Evolutionary conservation across 2,329 filamentous ascomycete genomes (phyloP), one percentile per base, ranked within the genome.

Genomic region (Sclerotinia trifoliorum): DNA sequence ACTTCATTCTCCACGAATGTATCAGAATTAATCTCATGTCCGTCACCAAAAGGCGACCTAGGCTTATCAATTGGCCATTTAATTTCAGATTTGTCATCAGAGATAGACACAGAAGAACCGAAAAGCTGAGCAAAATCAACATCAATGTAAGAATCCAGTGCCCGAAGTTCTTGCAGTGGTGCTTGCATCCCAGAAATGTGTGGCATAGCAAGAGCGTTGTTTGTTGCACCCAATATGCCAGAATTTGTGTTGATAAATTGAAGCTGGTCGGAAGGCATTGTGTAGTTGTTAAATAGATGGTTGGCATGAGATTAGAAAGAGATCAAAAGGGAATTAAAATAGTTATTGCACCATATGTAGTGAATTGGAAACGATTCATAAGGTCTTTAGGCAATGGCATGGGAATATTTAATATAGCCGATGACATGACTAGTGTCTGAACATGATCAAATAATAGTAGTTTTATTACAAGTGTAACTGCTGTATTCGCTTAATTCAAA

Each of bases 101-200:
- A 42, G 6, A 66, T 21, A 24, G 65, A 61, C 15, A 54, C 7
- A 29, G 65, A 61, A 24, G 55, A n/a, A 24, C 24, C 10, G 24
- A 66, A 66, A 44, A 66, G 65, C 10, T 29, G 10, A 6, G 56
- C 55, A 52, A 66, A 66, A 29, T 62, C 65, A 35, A 66, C 46
- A 24, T 62, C 46, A 10, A 62, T 54, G 10, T 66, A 66, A 42
- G 65, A 66, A 51, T 62, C 65, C 24, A 66, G 56, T 35, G 51
- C 49, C 17, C 26, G 42, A 10, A 66, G n/a, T n/a, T 48, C n/a
- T n/a, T n/a, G 39, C 5, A 24, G 0, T 42, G 64, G 29, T 19
- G 17, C n/a, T 48, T 39, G 54, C 17, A 32, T 48, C 15, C 5
- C 54, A 42, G 21, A 35, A 15, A 35, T 63, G n/a, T 39, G 60